Evolutionary conservation across 1,284 basidiomycete species (phyloP), one percentile per base, ranked within the genome.

Genomic region (Marasmius sp.): DNA sequence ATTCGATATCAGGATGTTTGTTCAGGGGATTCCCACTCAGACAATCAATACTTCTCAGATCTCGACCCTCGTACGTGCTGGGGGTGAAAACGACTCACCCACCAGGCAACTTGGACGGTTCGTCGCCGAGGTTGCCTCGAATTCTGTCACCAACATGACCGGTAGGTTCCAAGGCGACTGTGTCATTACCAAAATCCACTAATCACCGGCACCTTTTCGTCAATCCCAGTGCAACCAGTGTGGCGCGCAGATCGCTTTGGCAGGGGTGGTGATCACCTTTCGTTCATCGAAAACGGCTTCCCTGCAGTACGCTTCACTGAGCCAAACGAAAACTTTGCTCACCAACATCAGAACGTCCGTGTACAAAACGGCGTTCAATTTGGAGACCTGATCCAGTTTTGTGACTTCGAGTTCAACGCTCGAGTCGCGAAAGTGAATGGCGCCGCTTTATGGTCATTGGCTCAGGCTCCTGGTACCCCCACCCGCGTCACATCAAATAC

Each of bases 261-360:
- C 41, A 77, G 83, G 16, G 82, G 82, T 27, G 83, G 83, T 14
- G 83, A 85, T 68, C 83, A 85, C 63, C 65, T 72, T 51, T 77
- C 80, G n/a, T 85, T 85, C 80, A 73, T 84, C 27, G 64, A 71
- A 20, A 73, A 72, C 61, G 82, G 83, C 2, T 83, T 79, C 71
- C 74, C 83, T 10, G 83, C 82, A 0, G 79, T 82, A 33, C 80
- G 83, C 27, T 84, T 84, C 74, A 83, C 81, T 0, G 83, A 85
- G 64, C 82, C 82, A 11, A 73, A 81, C 69, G 82, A 85, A 69
- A 77, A 84, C 67, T 84, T 82, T 66, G 80, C 79, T 41, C 83
- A 84, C 66, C 83, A 85, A 68, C 82, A 85, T 67, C 83, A 85
- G 69, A 76, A 85, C 67, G 76, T 82, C 50, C 79, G 83, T 34